phyloP scores from a whole-genome alignment of 2,329 filamentous ascomycete species.

The Leptoxyphium fumago region DNA sequence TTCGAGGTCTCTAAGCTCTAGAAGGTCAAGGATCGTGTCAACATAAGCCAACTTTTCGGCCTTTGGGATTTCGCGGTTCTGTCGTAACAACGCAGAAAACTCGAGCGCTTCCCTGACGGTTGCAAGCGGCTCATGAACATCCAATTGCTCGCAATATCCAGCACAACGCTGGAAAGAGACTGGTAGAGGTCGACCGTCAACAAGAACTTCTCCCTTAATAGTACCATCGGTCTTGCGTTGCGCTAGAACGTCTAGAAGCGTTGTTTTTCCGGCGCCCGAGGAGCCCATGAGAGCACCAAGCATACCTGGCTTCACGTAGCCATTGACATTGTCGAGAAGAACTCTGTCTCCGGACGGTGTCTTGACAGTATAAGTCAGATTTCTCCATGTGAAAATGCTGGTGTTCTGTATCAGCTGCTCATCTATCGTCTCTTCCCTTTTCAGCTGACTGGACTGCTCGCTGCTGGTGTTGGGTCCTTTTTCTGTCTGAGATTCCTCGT shows the following conservation, averaged over 20 bases:
- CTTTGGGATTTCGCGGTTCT: slow-evolving; percentile 40
- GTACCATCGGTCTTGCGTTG: slow-evolving; percentile 32
- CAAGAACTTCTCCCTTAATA: slow-evolving; percentile 30
- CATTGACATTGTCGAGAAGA: slow-evolving; percentile 47
- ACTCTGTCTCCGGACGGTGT: slow-evolving; percentile 28
- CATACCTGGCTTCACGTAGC: slow-evolving; percentile 62
- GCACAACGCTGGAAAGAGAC: slow-evolving; percentile 38
- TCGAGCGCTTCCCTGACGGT: slow-evolving; percentile 52
- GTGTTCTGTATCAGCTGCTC: slow-evolving; percentile 9
- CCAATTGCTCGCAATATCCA: slow-evolving; percentile 47
- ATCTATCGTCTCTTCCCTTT: slow-evolving; percentile 1
- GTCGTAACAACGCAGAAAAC: slow-evolving; percentile 51
- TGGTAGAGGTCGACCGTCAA: slow-evolving; percentile 26
- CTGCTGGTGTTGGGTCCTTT: neutral
- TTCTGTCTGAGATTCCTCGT: slow-evolving; percentile 12
- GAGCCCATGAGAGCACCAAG: slow-evolving; percentile 71
- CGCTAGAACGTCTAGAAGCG: slow-evolving; percentile 25
- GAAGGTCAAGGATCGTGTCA: slow-evolving; percentile 45
- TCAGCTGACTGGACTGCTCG: neutral
- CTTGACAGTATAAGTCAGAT: slow-evolving; percentile 62
- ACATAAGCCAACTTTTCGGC: slow-evolving; percentile 54
- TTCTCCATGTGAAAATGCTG: slow-evolving; percentile 59
- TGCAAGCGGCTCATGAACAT: slow-evolving; percentile 50
- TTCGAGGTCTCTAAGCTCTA: slow-evolving; percentile 54
- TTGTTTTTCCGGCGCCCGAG: slow-evolving; percentile 41